Percentiles rank a stretch among this genome's conserved stretches.
These are phyloP conservation scores for Cubamyces sp. DNA, from an alignment of 768 basidiomycete species.

Conservation along the genomic window DNA sequence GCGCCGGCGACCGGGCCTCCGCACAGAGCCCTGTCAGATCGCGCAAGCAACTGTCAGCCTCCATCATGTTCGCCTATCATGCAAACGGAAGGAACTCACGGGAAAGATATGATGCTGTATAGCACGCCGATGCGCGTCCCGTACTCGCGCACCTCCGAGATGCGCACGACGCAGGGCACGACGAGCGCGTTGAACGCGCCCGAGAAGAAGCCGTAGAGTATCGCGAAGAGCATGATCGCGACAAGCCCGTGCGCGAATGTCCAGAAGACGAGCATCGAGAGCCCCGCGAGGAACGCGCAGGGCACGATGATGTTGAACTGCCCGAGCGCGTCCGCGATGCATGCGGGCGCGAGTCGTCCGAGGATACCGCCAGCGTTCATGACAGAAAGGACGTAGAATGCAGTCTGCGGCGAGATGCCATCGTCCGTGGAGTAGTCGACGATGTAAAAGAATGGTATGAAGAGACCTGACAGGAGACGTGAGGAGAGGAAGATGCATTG, in stretches of 20 bases:
- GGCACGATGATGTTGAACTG: constrained; percentile 70
- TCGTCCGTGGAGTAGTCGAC: constrained; percentile 56
- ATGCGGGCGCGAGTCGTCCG: constrained; percentile 67
- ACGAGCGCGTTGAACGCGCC: constrained; percentile 72
- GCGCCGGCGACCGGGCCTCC: constrained; percentile 69
- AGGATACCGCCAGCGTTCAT: constrained; percentile 71
- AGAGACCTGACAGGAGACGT: constrained; percentile 51
- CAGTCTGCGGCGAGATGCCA: constrained; percentile 40
- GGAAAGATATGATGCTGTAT: constrained; percentile 67
- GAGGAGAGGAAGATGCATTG: not conserved
- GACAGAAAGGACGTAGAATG: constrained; percentile 63
- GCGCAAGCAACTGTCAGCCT: not conserved
- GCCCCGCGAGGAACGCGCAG: constrained; percentile 62
- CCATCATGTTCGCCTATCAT: not conserved
- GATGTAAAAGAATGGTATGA: constrained; percentile 75
- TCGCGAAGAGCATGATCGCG: constrained; percentile 54
- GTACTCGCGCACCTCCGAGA: constrained; percentile 60
- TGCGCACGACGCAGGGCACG: constrained; percentile 69
- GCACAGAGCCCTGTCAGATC: constrained; percentile 52
- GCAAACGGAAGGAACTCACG: constrained; percentile 52
- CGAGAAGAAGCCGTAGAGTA: constrained; percentile 63
- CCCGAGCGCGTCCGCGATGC: constrained; percentile 66
- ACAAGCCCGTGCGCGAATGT: constrained; percentile 46
- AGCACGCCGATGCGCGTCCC: constrained; percentile 67
- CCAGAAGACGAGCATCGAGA: constrained; percentile 65